Conservation (phyloP, 2,329 filamentous ascomycete genomes). For the Daldinia sp. region DNA sequence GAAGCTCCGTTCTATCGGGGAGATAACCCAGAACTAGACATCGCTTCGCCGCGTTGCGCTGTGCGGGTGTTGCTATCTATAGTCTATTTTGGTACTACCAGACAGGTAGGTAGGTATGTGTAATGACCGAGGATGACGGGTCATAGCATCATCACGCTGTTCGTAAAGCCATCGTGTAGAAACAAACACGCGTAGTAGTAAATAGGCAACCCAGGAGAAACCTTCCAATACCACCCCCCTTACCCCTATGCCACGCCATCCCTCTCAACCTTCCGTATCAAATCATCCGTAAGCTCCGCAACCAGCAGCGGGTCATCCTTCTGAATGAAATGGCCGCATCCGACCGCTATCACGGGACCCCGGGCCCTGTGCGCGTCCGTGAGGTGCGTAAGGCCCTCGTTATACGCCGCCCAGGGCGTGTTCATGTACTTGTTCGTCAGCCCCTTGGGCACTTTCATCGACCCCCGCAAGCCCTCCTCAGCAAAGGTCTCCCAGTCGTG, state of each 20-base stretch:
- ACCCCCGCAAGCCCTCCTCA: slow-evolving; percentile 51
- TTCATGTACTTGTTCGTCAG: slow-evolving; percentile 61
- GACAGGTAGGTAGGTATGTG: too few relatives aligned
- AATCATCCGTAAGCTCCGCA: slow-evolving; percentile 36
- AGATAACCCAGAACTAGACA: not conserved
- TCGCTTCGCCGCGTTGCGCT: not conserved
- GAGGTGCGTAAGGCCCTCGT: slow-evolving; percentile 57
- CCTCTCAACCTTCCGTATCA: slow-evolving; percentile 26
- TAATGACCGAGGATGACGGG: not conserved
- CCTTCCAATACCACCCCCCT: not conserved
- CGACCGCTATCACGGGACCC: slow-evolving; percentile 56
- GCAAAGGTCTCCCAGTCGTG: slow-evolving; percentile 63
- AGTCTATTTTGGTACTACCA: not conserved
- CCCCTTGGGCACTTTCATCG: slow-evolving; percentile 44
- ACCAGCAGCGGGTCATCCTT: slow-evolving; percentile 60
- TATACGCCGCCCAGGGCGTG: slow-evolving; percentile 62
- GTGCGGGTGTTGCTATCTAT: not conserved
- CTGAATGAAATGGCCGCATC: slow-evolving; percentile 65
- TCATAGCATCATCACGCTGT: not conserved
- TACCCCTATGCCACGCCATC: not conserved
- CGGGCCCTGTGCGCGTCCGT: slow-evolving; percentile 51
- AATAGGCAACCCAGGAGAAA: not conserved
- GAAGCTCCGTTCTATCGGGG: not conserved
- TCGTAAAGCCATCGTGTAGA: not conserved
- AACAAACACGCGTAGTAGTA: not conserved